Evolutionary conservation across 2,329 filamentous ascomycete species (phyloP), one percentile per base, ranked within the genome.

Genomic region (Trichophyton rubrum): DNA sequence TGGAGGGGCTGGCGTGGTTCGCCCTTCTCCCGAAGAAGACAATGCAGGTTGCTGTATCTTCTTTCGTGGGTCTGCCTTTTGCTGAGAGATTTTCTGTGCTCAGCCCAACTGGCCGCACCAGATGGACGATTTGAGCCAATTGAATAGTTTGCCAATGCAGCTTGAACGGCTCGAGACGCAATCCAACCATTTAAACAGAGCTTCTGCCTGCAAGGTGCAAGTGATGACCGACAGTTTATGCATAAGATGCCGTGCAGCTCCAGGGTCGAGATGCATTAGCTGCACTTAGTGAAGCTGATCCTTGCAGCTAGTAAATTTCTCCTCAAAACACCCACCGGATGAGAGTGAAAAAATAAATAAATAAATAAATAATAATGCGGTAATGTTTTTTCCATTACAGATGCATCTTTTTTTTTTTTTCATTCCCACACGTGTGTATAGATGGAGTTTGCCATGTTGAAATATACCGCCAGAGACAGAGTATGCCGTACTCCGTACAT

Each of bases 161-260:
- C 49, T 53, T 53, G 27, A 30, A 51, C 45, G 22, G 45, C 45
- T 51, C 45, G 17, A 17, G 17, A 51, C 17, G 45, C 45, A 51
- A 27, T 51, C 45, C 17, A 51, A 51, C 45, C 45, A 51, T 27
- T 51, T 27, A 53, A 53, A 43, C 6, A 30, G 49, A 53, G 49
- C 45, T 27, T 53, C 27, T 30, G 22, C 22, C 49, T 53, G 49
- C 49, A 53, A 33, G 22, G 49, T 30, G 49, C 11, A 6, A 53
- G 49, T 53, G 49, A 53, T 53, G 22, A 53, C 49, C 49, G 24
- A 9, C 49, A 53, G 22, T 30, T 27, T 33, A 33, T 53, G 49
- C 49, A 53, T 53, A 30, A 53, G 49, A 53, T 53, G 49, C 49
- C 27, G 49, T 53, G 49, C 49, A 53, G 49, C 27, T 53, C 43